Evolutionary conservation across 2,329 filamentous ascomycete genomes (phyloP).

Genomic region (Nannizzia gypsea): DNA sequence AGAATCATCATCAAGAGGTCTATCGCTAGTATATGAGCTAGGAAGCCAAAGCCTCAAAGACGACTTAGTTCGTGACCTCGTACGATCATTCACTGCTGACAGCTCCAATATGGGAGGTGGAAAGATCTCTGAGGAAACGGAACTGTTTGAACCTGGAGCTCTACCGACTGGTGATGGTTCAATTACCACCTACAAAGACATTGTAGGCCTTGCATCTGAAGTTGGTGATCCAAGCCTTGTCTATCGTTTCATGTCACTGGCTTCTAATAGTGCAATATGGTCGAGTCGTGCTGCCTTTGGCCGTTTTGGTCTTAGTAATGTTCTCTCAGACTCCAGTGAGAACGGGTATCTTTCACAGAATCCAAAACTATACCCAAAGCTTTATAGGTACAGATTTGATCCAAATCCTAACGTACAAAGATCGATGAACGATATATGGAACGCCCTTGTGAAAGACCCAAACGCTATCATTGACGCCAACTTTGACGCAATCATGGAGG

Average conservation of each 20-base stretch:
- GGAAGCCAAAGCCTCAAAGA: constrained; percentile 71
- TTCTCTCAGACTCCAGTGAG: constrained; percentile 70
- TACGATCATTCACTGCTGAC: constrained; percentile 70
- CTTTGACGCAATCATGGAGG: constrained; percentile 80
- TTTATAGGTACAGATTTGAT: constrained; percentile 90
- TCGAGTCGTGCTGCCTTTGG: constrained; percentile 94
- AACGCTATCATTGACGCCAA: constrained; percentile 62
- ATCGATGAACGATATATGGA: constrained; percentile 98
- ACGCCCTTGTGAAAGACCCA: constrained; percentile 81
- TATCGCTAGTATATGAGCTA: constrained; percentile 88
- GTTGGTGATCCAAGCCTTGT: constrained; percentile 93
- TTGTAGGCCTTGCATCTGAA: constrained; percentile 88
- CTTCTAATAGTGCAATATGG: constrained; percentile 93
- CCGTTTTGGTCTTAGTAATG: constrained; percentile 79
- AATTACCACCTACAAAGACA: constrained; percentile 93
- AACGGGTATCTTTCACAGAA: constrained; percentile 62
- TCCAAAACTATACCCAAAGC: constrained; percentile 86
- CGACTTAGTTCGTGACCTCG: constrained; percentile 73
- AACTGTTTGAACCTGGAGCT: constrained; percentile 84
- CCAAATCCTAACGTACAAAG: constrained; percentile 84
- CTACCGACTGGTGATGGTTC: constrained; percentile 83
- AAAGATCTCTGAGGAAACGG: constrained; percentile 80
- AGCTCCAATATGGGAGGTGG: constrained; percentile 50
- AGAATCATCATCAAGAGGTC: constrained; percentile 81
- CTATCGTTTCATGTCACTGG: constrained; percentile 96